Percentiles rank a stretch among this genome's conserved stretches.
Evolutionary conservation across 306 rosid species (phyloP).

Genomic region (Dryas octopetala): DNA sequence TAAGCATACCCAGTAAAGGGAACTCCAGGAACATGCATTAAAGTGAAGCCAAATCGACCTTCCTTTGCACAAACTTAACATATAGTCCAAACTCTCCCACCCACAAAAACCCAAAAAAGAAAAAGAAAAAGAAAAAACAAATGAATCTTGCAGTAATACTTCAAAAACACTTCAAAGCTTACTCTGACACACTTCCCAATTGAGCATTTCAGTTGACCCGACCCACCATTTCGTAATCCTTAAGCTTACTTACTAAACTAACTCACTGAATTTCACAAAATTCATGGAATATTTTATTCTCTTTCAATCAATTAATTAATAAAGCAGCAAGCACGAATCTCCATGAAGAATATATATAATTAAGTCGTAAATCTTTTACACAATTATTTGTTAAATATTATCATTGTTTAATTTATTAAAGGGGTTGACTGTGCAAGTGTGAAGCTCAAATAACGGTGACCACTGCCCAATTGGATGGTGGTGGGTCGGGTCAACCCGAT

Average conservation of each 20-base stretch:
- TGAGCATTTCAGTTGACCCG: background rate
- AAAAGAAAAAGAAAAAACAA: background rate
- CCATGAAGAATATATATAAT: background rate
- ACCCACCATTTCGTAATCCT: conserved; percentile 9
- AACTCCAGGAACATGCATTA: conserved; percentile 30
- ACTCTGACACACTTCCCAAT: background rate
- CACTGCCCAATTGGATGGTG: background rate
- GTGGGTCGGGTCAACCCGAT: background rate
- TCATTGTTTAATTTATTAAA: background rate
- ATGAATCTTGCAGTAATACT: conserved; percentile 4
- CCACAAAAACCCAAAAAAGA: background rate
- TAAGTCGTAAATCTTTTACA: background rate
- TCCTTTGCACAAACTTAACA: background rate
- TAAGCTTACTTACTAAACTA: conserved; percentile 26
- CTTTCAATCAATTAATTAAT: background rate
- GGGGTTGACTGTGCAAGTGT: conserved; percentile 17
- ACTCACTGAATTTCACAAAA: background rate
- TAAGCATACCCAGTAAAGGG: conserved; percentile 30
- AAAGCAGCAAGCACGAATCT: conserved; percentile 27
- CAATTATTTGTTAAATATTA: conserved; percentile 3
- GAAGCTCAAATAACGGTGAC: background rate
- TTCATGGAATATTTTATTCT: background rate
- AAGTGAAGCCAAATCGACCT: conserved; percentile 27
- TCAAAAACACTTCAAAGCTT: conserved; percentile 10
- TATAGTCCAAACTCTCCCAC: background rate